Percentiles rank a stretch among this genome's conserved stretches.
phyloP scores from a whole-genome alignment of 1,139 yeast species.

The Pichia norvegensis region DNA sequence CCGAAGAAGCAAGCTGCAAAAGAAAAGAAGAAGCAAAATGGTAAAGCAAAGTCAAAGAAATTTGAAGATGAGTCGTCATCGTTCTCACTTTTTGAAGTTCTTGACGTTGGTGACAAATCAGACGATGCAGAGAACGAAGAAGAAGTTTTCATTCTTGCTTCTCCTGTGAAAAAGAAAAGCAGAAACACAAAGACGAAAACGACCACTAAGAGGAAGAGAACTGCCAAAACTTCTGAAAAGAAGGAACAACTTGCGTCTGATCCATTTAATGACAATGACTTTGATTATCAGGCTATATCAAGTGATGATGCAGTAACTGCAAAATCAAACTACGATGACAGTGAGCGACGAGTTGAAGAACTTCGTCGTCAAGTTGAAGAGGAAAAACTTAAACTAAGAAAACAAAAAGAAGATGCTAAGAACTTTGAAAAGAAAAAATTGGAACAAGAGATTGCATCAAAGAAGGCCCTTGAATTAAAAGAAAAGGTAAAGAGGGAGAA shows the following conservation, averaged over 20 bases:
- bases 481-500: background rate
- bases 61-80: background rate
- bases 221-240: background rate
- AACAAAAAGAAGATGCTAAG: background rate
- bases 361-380: constrained; percentile 1
- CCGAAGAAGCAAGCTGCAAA: background rate
- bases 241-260: background rate
- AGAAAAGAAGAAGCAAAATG: background rate
- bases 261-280: background rate
- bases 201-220: background rate
- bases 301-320: background rate
- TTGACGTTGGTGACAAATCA: constrained; percentile 5
- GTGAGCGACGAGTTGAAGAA: background rate
- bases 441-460: background rate
- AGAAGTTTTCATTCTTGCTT: constrained; percentile 9
- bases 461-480: background rate
- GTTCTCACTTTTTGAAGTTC: constrained; percentile 9
- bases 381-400: background rate
- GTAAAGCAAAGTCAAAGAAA: background rate
- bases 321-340: background rate
- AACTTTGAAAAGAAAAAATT: background rate
- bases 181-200: background rate
- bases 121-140: background rate
- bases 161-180: constrained; percentile 8
- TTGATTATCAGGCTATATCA: background rate